Evolutionary conservation across 2,329 filamentous ascomycete genomes (phyloP).

Genomic region (Beauveria pseudobassiana): DNA sequence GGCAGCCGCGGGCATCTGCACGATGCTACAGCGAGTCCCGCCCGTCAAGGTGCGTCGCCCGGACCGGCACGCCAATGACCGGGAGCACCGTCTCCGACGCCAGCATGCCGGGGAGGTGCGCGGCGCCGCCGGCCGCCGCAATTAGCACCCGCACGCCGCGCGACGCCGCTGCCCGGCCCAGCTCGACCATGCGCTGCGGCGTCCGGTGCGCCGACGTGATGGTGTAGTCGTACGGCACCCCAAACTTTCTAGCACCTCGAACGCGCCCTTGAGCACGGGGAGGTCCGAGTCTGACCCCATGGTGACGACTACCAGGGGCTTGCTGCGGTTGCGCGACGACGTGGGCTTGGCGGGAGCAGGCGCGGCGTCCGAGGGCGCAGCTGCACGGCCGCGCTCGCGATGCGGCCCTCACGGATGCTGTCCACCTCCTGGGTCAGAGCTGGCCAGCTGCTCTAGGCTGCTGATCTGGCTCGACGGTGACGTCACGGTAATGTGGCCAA

Average conservation of each 20-base stretch:
- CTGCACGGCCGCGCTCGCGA: slow-evolving; percentile 32
- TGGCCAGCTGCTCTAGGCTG: slow-evolving; percentile 50
- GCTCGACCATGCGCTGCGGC: slow-evolving; percentile 59
- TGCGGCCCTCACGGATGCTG: slow-evolving; percentile 47
- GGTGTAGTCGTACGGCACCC: slow-evolving; percentile 63
- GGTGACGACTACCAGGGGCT: slow-evolving; percentile 64
- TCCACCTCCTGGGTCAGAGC: slow-evolving; percentile 62
- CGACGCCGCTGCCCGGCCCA: slow-evolving; percentile 54
- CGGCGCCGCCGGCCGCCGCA: slow-evolving; percentile 67
- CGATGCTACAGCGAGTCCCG: slow-evolving; percentile 64
- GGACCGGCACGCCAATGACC: slow-evolving; percentile 72
- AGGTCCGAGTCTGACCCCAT: slow-evolving; percentile 82
- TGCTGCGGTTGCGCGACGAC: slow-evolving; percentile 22
- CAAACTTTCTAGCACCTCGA: slow-evolving; percentile 61
- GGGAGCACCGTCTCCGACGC: slow-evolving; percentile 64
- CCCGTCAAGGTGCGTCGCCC: slow-evolving; percentile 64
- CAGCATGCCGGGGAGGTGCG: slow-evolving; percentile 68
- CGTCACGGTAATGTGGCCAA: slow-evolving; percentile 85
- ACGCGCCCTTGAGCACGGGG: slow-evolving; percentile 55
- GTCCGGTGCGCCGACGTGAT: slow-evolving; percentile 79
- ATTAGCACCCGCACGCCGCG: slow-evolving; percentile 68
- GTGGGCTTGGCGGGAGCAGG: slow-evolving; percentile 4
- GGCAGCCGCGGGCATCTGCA: slow-evolving; percentile 72
- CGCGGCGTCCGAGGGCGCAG: slow-evolving; percentile 24
- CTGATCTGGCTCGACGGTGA: slow-evolving; percentile 54